These are phyloP conservation scores for Candida sp. DNA, from an alignment of 1,139 yeast species.

Conservation along the genomic window DNA sequence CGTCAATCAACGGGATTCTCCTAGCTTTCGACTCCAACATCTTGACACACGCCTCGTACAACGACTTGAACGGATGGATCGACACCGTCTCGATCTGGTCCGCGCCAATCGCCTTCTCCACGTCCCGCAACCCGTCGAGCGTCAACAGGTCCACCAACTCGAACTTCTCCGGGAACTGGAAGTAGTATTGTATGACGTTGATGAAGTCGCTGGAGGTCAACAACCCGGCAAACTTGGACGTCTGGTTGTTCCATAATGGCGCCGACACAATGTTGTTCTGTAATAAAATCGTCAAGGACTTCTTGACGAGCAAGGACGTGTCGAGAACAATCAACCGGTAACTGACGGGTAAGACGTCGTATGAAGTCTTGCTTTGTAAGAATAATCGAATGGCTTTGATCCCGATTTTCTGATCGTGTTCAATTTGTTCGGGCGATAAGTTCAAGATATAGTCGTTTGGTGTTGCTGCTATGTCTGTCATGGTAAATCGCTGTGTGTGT, in stretches of 20 bases:
- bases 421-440: constrained; percentile 47
- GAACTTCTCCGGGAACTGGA: constrained; percentile 88
- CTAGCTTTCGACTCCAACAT: constrained; percentile 92
- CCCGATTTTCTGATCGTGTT: constrained; percentile 68
- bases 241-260: constrained; percentile 94
- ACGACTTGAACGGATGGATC: constrained; percentile 88
- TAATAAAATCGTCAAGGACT: constrained; percentile 84
- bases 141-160: constrained; percentile 89
- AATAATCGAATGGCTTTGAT: constrained; percentile 82
- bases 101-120: constrained; percentile 88
- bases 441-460: constrained; percentile 51
- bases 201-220: constrained; percentile 93
- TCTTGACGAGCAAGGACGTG: constrained; percentile 88
- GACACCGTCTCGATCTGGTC: constrained; percentile 88
- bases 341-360: constrained; percentile 96
- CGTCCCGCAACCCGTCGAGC: constrained; percentile 81
- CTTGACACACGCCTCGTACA: constrained; percentile 93
- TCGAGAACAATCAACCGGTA: constrained; percentile 94
- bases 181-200: constrained; percentile 94
- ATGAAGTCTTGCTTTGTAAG: constrained; percentile 89
- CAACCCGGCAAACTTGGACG: constrained; percentile 92
- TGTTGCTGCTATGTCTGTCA: constrained; percentile 25
- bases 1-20: constrained; percentile 93
- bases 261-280: constrained; percentile 97
- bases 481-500: neutral